Percentiles rank a stretch among this genome's conserved stretches.
Conservation (phyloP, 1,139 yeast genomes). For the Suhomyces wounanorum region DNA sequence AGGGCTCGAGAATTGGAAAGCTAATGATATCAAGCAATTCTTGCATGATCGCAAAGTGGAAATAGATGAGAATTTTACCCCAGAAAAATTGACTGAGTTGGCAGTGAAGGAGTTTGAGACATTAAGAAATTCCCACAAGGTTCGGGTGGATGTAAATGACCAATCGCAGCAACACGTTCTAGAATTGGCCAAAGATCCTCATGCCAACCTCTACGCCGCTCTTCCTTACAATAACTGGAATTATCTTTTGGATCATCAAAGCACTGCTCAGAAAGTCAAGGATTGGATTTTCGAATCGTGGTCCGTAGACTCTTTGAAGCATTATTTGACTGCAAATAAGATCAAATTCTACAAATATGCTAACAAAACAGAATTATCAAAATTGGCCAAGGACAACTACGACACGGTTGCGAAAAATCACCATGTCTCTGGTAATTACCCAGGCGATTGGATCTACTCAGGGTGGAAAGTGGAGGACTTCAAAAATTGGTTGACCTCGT, state of each 20-base stretch:
- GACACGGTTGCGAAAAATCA: constrained; percentile 35
- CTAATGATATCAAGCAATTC: constrained; percentile 29
- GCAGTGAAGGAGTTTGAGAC: constrained; percentile 36
- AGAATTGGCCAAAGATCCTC: constrained; percentile 21
- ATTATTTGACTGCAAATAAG: constrained; percentile 36
- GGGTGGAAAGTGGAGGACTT: constrained; percentile 48
- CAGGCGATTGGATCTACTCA: constrained; percentile 53
- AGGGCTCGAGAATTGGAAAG: constrained; percentile 21
- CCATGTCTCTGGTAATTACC: constrained; percentile 46
- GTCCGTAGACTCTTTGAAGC: constrained; percentile 38
- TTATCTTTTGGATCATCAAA: constrained; percentile 12
- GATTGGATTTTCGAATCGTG: constrained; percentile 55
- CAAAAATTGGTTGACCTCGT: constrained; percentile 48
- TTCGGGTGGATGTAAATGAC: constrained; percentile 16
- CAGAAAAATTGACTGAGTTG: constrained; percentile 35
- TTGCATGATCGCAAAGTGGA: constrained; percentile 38
- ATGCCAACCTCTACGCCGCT: constrained; percentile 16
- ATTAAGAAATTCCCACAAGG: constrained; percentile 17
- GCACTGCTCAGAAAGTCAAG: constrained; percentile 13
- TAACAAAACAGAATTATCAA: constrained; percentile 37
- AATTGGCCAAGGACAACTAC: constrained; percentile 39
- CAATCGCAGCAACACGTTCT: constrained; percentile 21
- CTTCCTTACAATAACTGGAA: constrained; percentile 22
- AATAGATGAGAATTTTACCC: constrained; percentile 21
- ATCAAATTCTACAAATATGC: constrained; percentile 30